phyloP scores from a whole-genome alignment of 257 asterid genomes.

The Salvia miltiorrhiza region DNA sequence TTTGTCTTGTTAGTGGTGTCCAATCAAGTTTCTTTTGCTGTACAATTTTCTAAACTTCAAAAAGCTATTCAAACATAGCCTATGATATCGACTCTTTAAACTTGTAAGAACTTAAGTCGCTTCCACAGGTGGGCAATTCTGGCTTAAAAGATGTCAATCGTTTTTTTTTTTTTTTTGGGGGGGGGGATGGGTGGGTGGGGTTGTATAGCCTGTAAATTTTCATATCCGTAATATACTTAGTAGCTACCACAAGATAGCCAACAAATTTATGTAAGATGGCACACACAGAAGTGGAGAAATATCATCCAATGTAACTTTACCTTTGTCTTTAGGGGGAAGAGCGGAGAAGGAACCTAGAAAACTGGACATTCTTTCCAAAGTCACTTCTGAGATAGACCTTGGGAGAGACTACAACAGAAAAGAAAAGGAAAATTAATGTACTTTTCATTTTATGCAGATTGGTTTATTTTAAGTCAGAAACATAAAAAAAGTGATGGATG shows the following conservation, averaged over 20 bases:
- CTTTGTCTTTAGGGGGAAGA: constrained; percentile 59
- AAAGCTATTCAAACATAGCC: no score
- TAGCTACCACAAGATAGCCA: neutral
- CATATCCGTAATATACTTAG: neutral
- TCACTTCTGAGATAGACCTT: constrained; percentile 77
- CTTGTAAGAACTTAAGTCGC: no score
- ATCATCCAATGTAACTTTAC: constrained; percentile 36
- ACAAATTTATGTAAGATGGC: neutral
- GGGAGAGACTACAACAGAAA: constrained; percentile 47
- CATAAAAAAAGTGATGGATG: neutral
- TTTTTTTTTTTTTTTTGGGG: no score
- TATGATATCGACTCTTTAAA: no score
- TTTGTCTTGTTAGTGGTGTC: neutral
- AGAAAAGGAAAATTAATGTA: constrained; percentile 7
- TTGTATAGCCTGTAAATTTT: neutral
- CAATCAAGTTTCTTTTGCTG: neutral
- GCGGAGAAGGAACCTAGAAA: constrained; percentile 63
- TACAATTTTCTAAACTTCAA: no score
- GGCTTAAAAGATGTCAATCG: no score
- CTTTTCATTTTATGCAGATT: constrained; percentile 13
- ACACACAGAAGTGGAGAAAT: constrained; percentile 3
- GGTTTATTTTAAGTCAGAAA: constrained; percentile 6
- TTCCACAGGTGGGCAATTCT: no score
- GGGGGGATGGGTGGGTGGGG: no score
- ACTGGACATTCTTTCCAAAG: constrained; percentile 66